Evolutionary conservation across 768 basidiomycete species (phyloP), one percentile per base, ranked within the genome.

Genomic region (Lactifluus pinguis): DNA sequence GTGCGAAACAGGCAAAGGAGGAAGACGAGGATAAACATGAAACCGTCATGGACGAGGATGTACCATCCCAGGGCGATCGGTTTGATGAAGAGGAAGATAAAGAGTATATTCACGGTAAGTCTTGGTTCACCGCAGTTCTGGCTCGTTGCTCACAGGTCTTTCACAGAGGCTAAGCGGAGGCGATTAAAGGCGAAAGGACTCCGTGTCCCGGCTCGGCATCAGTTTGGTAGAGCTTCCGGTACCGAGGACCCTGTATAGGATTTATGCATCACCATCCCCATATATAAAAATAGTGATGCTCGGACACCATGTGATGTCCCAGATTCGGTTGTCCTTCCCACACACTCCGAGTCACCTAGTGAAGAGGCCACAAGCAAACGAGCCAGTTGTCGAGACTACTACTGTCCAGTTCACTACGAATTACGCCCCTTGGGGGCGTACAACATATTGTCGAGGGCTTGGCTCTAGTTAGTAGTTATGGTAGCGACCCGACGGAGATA

Each of bases 111-210:
- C 79, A 89, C 74, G 91, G 93, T 92, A 67, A 64, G 87, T 50
- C 34, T 36, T 39, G 36, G 41, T 48, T 30, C 21, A 41, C 10
- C 10, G 39, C 29, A 21, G 48, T 36, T 61, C 49, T 56, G 56
- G 58, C 60, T 50, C 14, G 49, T 8, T 30, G 5, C 60, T 61
- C 4, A 61, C 21, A 52, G 21, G 4, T 32, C 39, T 44, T 25
- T 41, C 70, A n/a, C n/a, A 90, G 88, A 87, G 74, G 80, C 83
- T 1, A 89, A 85, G 73, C 83, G 89, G 67, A 82, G 80, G 68
- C 81, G 81, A 61, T 83, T 88, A 80, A 91, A 86, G 68, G 83
- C 83, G 6, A 87, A 85, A 71, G 86, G 87, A 57, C 76, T 89
- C 47, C 83, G 83, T 45, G 83, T 83, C 49, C 84, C 80, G 34